Base-by-base conservation (phyloP, 2,329 filamentous ascomycete genomes). In the Colletotrichum falcatum region DNA sequence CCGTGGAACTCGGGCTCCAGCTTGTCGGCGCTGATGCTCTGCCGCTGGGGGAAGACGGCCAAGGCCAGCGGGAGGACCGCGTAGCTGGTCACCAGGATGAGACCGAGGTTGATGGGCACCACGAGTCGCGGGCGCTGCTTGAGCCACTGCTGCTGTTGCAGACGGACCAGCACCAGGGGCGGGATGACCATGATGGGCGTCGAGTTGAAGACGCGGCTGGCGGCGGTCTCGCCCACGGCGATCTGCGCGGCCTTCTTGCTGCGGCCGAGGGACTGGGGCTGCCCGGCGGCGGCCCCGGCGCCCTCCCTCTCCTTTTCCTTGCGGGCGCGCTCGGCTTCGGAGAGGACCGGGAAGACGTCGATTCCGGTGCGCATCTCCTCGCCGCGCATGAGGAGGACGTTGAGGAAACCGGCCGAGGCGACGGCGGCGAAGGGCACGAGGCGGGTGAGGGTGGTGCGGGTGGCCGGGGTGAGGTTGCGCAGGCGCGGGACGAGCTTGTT, bases 121-220 rank as follows among this genome's bases (percentile, higher is more conserved):
- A 94, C 92, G 81, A 95, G 85, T 70, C 91, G 87, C 8, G 95
- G 96, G 74, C 93, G 89, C 72, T 86, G 85, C 83, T 90, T 90
- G 76, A 98, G 82, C 94, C 94, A 98, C 70, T 91, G 87, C 61
- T 90, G 93, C 81, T 91, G 88, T 86, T 99, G 95, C 76, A 99
- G 84, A 74, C 90, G 87, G 62, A 98, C 92, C 65, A 99, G 87
- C 30, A 97, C 83, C 78, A 99, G 85, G 28, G 96, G 94, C 51
- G 96, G 96, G 55, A 99, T 86, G 18, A 97, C 94, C 96, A 99
- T 99, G 83, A 99, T 96, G 14, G 96, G 96, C 16, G 93, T 97
- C 71, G 94, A 93, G 81, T 98, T 99, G 76, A 98, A 86, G 70
- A 98, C 95, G 70, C 96, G 90, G 75, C 93, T 96, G 55, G 97